phyloP scores from a whole-genome alignment of 2,329 filamentous ascomycete genomes.

The Cladophialophora carrionii region DNA sequence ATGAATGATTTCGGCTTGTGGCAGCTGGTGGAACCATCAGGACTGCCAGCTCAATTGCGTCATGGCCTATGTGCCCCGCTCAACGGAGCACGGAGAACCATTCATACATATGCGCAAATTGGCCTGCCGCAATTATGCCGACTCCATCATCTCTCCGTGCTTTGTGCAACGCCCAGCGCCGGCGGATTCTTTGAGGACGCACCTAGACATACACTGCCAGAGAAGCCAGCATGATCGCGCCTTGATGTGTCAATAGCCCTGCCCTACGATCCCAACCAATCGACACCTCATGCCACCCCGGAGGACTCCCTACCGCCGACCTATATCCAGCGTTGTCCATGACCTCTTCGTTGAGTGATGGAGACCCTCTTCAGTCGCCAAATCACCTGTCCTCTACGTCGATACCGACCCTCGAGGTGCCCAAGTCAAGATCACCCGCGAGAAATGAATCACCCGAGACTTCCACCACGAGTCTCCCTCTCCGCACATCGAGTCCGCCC shows the following conservation, averaged over 20 bases:
- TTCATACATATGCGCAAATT: not conserved
- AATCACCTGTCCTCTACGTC: conserved; percentile 39
- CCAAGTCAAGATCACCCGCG: conserved; percentile 61
- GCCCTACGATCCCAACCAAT: not conserved
- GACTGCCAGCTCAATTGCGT: not conserved
- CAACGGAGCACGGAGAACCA: not conserved
- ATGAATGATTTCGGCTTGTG: not conserved
- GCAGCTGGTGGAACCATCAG: no score
- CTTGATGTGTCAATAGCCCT: conserved; percentile 24
- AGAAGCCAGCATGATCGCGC: not conserved
- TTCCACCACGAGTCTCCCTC: conserved; percentile 59
- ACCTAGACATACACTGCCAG: not conserved
- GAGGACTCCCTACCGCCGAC: conserved; percentile 16
- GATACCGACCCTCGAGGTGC: conserved; percentile 63
- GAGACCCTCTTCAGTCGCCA: conserved; percentile 34
- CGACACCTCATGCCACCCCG: conserved; percentile 27
- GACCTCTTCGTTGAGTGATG: conserved; percentile 38
- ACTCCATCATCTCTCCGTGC: not conserved
- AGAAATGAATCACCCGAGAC: conserved; percentile 57
- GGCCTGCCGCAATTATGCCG: not conserved
- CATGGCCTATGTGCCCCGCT: not conserved
- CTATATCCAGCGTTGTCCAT: conserved; percentile 36
- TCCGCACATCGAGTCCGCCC: conserved; percentile 63
- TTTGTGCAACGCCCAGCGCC: not conserved
- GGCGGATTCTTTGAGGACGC: not conserved